Base-by-base conservation (phyloP, 2,329 filamentous ascomycete genomes). In the Exophiala dermatitidis region DNA sequence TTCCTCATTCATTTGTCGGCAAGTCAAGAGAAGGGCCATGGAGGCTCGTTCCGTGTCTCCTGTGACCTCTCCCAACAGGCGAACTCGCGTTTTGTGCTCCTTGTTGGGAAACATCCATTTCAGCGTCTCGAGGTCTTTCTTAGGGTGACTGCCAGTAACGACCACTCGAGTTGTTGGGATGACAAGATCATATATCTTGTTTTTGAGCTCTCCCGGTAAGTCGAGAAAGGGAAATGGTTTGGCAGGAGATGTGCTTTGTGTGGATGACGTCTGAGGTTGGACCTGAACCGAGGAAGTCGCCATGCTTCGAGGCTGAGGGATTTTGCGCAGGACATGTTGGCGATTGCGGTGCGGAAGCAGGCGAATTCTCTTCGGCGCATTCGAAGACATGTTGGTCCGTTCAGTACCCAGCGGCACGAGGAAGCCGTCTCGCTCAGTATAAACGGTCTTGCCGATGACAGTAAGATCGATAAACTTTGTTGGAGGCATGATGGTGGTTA, bases 121-220 rank as follows among this genome's bases (percentile, higher is more conserved):
- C 19, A 54, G 44, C 28, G 43, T n/a, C 7, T 53, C 47, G 7
- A 57, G 48, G 40, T 62, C 56, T 37, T 59, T 60, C 46, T 63
- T 55, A 36, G 61, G 60, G 32, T 59, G 54, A 48, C 47, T 62
- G 33, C 43, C 50, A 5, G 43, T 41, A 43, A 63, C 43, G 10
- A 56, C 45, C 9, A 60, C 53, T 12, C 51, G 56, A 46, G 52
- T 54, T 31, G 56, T 37, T 3, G 74, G 68, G 58, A 88, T 84
- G 58, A 83, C 76, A 60, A 82, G 74, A 37, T 74, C 76, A 66
- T 89, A 90, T 8, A 90, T 78, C 62, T 81, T 80, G 54, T 85
- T 72, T 5, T 86, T 82, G 31, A 90, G 68, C 65, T 90, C 86
- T 0, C 80, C 76, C 0, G 86, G 86, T 1, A 90, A 72, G 31